Evolutionary conservation across 2,329 filamentous ascomycete species (phyloP).

Genomic region (Dactylellina drechsleri): DNA sequence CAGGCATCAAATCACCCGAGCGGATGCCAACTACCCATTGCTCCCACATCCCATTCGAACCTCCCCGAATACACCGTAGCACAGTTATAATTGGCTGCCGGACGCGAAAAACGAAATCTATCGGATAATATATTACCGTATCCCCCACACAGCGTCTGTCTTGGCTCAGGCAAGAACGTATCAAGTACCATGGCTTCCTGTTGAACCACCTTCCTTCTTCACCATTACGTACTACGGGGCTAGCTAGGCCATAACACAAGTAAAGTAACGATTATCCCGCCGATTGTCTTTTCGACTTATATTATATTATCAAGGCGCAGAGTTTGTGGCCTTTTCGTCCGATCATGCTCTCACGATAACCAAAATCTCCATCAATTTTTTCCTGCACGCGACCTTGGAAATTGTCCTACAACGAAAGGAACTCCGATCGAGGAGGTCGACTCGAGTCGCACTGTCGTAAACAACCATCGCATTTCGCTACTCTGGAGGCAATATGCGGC

Average conservation of each 20-base stretch:
- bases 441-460: conserved; percentile 3
- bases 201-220: conserved; percentile 33
- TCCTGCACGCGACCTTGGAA: conserved; percentile 24
- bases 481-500: conserved; percentile 22
- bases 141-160: neutral
- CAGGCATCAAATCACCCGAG: neutral
- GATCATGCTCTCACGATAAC: conserved; percentile 26
- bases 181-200: conserved; percentile 22
- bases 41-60: no score
- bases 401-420: conserved; percentile 7
- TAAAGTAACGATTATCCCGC: conserved; percentile 16
- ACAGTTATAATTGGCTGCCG: no score
- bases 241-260: conserved; percentile 6
- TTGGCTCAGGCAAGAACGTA: neutral
- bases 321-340: conserved; percentile 9
- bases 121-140: no score
- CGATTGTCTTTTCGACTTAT: neutral
- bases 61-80: no score
- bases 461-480: neutral
- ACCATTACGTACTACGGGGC: conserved; percentile 41
- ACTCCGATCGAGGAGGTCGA: neutral
- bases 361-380: neutral
- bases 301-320: neutral
- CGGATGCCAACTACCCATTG: neutral
- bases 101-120: no score